These are phyloP conservation scores for Penstemon newberryi DNA, from an alignment of 257 asterid species.

Conservation along the genomic window DNA sequence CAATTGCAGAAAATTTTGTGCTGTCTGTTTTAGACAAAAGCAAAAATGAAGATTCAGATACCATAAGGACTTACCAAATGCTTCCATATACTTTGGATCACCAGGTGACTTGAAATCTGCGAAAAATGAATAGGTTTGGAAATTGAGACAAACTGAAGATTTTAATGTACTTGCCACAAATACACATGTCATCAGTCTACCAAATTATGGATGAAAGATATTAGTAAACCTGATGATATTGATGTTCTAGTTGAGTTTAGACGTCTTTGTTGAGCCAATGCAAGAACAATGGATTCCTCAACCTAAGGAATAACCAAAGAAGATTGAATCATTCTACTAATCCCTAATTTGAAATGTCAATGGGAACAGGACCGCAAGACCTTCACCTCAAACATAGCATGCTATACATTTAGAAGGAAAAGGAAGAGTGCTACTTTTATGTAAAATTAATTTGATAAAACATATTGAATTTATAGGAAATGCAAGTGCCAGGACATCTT, in stretches of 20 bases:
- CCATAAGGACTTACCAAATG: slow-evolving; percentile 66
- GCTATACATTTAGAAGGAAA: slow-evolving; percentile 16
- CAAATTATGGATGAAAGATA: slow-evolving; percentile 13
- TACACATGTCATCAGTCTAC: slow-evolving; percentile 9
- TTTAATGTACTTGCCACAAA: slow-evolving; percentile 13
- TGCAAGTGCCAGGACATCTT: slow-evolving; percentile 10
- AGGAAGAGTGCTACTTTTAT: slow-evolving; percentile 19
- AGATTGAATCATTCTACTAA: slow-evolving; percentile 7
- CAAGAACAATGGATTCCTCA: slow-evolving; percentile 86
- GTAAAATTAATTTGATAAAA: slow-evolving; percentile 22
- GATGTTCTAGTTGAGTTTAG: slow-evolving; percentile 78
- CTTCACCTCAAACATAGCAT: slow-evolving; percentile 25
- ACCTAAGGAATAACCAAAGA: slow-evolving; percentile 45
- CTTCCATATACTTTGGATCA: slow-evolving; percentile 90
- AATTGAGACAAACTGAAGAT: slow-evolving; percentile 5
- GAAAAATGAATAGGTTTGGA: slow-evolving; percentile 24
- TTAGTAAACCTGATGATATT: slow-evolving; percentile 51
- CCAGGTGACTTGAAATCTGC: slow-evolving; percentile 89
- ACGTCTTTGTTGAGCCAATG: slow-evolving; percentile 88
- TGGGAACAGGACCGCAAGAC: slow-evolving; percentile 24
- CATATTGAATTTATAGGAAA: not conserved
- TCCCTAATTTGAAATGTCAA: slow-evolving; percentile 3
- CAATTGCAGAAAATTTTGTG: slow-evolving; percentile 16
- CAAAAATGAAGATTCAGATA: slow-evolving; percentile 24
- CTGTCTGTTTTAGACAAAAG: slow-evolving; percentile 4